Conservation (phyloP, 208 protist species). For the Trypanosoma cruzi region DNA sequence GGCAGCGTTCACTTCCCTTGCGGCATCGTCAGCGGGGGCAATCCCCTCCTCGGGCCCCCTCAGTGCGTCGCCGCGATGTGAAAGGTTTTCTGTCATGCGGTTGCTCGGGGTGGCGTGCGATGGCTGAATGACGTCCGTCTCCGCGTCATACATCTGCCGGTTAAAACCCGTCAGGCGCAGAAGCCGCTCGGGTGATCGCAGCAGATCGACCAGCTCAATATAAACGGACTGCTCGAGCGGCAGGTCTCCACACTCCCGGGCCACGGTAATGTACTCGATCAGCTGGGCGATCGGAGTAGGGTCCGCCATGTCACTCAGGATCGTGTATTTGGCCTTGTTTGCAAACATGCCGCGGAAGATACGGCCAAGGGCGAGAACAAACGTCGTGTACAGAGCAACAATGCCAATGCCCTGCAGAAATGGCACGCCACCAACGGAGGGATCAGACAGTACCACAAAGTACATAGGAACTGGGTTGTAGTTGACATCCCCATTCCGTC, state of each 20-base stretch:
- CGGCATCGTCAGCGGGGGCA: background rate
- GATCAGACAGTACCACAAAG: slow-evolving; percentile 61
- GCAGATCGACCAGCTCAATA: slow-evolving; percentile 70
- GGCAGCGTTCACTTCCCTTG: too few species aligned
- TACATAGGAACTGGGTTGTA: slow-evolving; percentile 37
- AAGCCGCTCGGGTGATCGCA: slow-evolving; percentile 69
- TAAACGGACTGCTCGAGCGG: slow-evolving; percentile 79
- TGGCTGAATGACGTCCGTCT: background rate
- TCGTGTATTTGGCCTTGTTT: slow-evolving; percentile 43
- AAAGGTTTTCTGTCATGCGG: background rate
- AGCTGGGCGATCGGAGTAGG: slow-evolving; percentile 52
- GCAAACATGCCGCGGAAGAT: slow-evolving; percentile 64
- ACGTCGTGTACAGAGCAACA: slow-evolving; percentile 86
- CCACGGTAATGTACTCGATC: slow-evolving; percentile 54
- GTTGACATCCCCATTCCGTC: slow-evolving; percentile 6
- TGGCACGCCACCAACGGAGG: slow-evolving; percentile 46
- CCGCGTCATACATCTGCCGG: slow-evolving; percentile 17
- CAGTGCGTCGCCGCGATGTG: background rate
- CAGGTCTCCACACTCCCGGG: slow-evolving; percentile 61
- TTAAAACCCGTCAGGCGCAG: slow-evolving; percentile 55
- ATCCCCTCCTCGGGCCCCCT: background rate
- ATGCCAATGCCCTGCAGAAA: slow-evolving; percentile 72
- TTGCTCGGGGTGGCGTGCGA: background rate
- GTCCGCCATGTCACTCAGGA: slow-evolving; percentile 64
- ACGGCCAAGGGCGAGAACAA: slow-evolving; percentile 74